Percentiles rank a stretch among this genome's conserved stretches.
phyloP scores from a whole-genome alignment of 257 asterid genomes.

The Lavandula angustifolia region DNA sequence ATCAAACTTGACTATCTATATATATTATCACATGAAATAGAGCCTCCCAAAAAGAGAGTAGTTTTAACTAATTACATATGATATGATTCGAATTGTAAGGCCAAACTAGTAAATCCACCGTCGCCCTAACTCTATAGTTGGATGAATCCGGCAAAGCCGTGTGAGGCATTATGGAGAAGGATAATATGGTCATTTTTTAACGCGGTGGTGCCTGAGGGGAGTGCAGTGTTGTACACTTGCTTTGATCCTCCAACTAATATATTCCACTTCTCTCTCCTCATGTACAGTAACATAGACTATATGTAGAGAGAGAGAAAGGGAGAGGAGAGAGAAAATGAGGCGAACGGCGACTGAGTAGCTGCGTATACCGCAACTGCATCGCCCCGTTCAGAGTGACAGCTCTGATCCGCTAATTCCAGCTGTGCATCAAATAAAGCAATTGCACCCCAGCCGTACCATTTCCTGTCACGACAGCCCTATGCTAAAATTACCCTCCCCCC shows the following conservation, averaged over 20 bases:
- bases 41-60: too few species aligned
- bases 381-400: slow-evolving; percentile 53
- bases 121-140: not conserved
- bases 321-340: not conserved
- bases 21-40: too few species aligned
- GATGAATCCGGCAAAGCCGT: not conserved
- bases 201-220: not conserved
- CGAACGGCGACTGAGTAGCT: slow-evolving; percentile 48
- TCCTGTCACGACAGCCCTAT: too few species aligned
- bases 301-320: not conserved
- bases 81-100: too few species aligned
- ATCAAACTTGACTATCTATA: too few species aligned
- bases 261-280: slow-evolving; percentile 18
- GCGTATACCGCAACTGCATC: slow-evolving; percentile 27
- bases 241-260: slow-evolving; percentile 25
- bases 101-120: too few species aligned
- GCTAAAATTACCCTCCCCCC: too few species aligned
- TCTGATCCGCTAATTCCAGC: slow-evolving; percentile 72
- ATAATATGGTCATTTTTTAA: slow-evolving; percentile 34
- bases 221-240: slow-evolving; percentile 20
- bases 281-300: too few species aligned
- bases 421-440: slow-evolving; percentile 45
- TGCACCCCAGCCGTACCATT: slow-evolving; percentile 34
- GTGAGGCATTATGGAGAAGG: slow-evolving; percentile 26
- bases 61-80: too few species aligned